phyloP scores from a whole-genome alignment of 805 yeast species.

The Nakazawaea molendinolei region DNA sequence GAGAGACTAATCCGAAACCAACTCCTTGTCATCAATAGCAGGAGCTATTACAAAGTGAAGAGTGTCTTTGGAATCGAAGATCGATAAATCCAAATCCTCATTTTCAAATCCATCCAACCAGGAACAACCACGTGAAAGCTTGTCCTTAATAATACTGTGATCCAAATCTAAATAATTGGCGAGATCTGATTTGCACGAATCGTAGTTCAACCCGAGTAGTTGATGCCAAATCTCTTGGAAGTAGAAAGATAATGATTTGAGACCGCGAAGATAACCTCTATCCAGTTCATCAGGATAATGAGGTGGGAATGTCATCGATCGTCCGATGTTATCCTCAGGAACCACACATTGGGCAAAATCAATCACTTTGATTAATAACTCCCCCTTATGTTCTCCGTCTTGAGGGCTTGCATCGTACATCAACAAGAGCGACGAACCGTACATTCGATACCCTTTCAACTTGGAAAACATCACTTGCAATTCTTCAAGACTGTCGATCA shows the following conservation, averaged over 20 bases:
- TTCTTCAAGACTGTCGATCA: slow-evolving; percentile 54
- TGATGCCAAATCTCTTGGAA: slow-evolving; percentile 53
- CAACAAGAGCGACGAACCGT: slow-evolving; percentile 82
- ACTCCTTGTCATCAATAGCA: slow-evolving; percentile 4
- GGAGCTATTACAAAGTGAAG: not conserved
- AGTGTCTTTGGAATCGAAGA: not conserved
- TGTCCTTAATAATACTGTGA: slow-evolving; percentile 12
- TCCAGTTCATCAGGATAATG: slow-evolving; percentile 58
- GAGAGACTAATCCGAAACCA: slow-evolving; percentile 7
- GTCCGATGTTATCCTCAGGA: slow-evolving; percentile 42
- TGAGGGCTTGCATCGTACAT: slow-evolving; percentile 61
- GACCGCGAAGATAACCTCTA: slow-evolving; percentile 78
- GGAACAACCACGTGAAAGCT: slow-evolving; percentile 17
- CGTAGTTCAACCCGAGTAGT: slow-evolving; percentile 38
- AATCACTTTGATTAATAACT: slow-evolving; percentile 59
- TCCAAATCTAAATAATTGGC: slow-evolving; percentile 8
- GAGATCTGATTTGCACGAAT: slow-evolving; percentile 18
- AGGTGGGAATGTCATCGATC: slow-evolving; percentile 62
- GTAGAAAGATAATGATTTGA: slow-evolving; percentile 64
- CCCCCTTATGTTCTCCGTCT: slow-evolving; percentile 13
- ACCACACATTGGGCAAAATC: slow-evolving; percentile 95
- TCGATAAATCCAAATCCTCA: slow-evolving; percentile 12
- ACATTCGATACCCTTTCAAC: slow-evolving; percentile 74
- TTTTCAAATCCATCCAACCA: slow-evolving; percentile 32
- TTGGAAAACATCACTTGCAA: slow-evolving; percentile 46